Evolutionary conservation across 2,329 filamentous ascomycete genomes (phyloP).

Genomic region (Cytospora mali): DNA sequence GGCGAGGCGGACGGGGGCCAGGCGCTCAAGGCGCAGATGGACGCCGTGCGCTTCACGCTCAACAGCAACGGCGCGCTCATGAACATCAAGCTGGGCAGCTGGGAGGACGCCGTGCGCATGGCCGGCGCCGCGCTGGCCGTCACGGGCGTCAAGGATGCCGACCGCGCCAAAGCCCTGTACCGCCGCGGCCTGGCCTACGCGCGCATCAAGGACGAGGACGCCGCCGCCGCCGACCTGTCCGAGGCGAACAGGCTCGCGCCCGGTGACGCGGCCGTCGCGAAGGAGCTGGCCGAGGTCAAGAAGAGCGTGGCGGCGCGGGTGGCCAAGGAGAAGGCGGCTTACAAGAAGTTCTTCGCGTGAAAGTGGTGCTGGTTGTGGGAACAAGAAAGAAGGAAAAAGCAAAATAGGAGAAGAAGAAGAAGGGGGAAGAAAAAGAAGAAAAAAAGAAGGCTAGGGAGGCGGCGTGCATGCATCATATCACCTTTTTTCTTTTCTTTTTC

Average conservation of each 20-base stretch:
- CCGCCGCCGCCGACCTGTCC: constrained; percentile 73
- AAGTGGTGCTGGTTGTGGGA: too few species aligned
- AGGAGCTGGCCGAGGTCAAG: constrained; percentile 79
- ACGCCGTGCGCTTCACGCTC: constrained; percentile 77
- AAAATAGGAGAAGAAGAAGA: too few species aligned
- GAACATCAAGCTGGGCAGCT: constrained; percentile 77
- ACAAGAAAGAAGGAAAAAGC: too few species aligned
- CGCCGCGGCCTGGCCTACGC: constrained; percentile 76
- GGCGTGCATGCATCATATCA: background rate
- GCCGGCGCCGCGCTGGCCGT: constrained; percentile 75
- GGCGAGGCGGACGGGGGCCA: constrained; percentile 38
- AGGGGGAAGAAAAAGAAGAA: too few species aligned
- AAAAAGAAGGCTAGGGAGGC: background rate
- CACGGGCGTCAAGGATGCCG: constrained; percentile 66
- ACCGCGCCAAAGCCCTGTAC: constrained; percentile 88
- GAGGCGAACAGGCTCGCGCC: constrained; percentile 76
- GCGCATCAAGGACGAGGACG: constrained; percentile 81
- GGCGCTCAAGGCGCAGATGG: constrained; percentile 69
- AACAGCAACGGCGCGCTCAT: constrained; percentile 89
- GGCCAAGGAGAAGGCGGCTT: constrained; percentile 89
- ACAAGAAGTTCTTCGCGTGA: constrained; percentile 84
- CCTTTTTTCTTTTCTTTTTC: constrained; percentile 1
- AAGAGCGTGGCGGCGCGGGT: constrained; percentile 70
- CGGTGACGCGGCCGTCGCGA: constrained; percentile 71
- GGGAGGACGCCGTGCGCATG: constrained; percentile 68